Base-by-base conservation (phyloP, 2,329 filamentous ascomycete species). In the Trichoderma endophyticum region DNA sequence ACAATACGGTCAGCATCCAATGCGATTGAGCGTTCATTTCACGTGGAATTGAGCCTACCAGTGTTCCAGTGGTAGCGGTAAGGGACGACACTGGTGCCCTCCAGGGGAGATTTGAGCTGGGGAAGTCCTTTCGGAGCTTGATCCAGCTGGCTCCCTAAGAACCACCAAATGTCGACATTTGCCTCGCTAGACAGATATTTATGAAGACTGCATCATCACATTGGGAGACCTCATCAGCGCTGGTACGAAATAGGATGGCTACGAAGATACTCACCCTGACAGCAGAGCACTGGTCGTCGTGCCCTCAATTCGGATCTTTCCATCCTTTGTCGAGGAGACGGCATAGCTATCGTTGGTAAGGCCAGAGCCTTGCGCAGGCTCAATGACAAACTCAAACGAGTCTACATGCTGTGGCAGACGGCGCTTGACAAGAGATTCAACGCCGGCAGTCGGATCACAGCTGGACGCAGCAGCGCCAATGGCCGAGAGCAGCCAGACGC, bases 81-180 rank as follows among this genome's bases (percentile, higher is more conserved):
- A 1, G 70, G 74, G 2, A 75, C 74, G 14, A 73, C 70, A 30
- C 72, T 74, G 21, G 70, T 56, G 3, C 73, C 74, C 15, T 71
- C 63, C 1, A 73, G 32, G 48, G 68, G 71, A 43, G 18, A 26
- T 15, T 60, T 43, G 32, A 75, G 62, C 36, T 56, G 62, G 21
- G 75, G 75, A 9, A 75, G 74, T 15, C 18, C 30, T 12, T 54
- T 56, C 28, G 74, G 75, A 28, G 75, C 73, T 26, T 74, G 72
- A n/a, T 74, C 68, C 1, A 75, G 43, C 21, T 67, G 70, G 63
- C 68, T 75, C 15, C 75, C 75, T 14, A 74, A n/a, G 43, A 51
- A 75, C 75, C 75, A 75, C 72, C 73, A 75, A 32, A 75, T 75
- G 32, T 75, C 75, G 15, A 74, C 74, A 32, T 75, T 73, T 21